Percentiles rank a stretch among this genome's conserved stretches.
Conservation (phyloP, 345 rosid species). For the Eucalyptus guilfoylei region DNA sequence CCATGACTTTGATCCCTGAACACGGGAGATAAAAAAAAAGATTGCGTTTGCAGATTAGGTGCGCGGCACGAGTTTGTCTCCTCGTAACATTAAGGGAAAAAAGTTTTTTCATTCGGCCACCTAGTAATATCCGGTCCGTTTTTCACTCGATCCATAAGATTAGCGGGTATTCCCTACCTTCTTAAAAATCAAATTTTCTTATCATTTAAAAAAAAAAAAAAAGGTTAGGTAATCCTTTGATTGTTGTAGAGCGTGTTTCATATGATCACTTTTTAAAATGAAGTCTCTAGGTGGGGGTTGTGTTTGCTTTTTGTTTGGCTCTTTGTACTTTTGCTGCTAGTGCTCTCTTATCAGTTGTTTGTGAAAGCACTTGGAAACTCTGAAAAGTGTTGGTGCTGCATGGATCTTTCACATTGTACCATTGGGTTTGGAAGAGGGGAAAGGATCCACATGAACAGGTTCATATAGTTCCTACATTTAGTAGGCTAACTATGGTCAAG, state of each 20-base stretch:
- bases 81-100: background rate
- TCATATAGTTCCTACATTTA: background rate
- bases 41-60: background rate
- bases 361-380: background rate
- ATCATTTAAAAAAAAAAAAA: background rate
- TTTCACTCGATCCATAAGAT: background rate
- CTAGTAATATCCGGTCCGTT: background rate
- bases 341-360: background rate
- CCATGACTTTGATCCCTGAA: slow-evolving; percentile 42
- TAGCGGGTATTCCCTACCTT: background rate
- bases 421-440: background rate
- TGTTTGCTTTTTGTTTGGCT: background rate
- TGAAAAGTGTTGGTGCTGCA: background rate
- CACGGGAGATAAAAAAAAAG: background rate
- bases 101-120: background rate
- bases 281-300: background rate
- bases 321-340: background rate
- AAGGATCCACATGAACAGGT: background rate
- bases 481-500: background rate
- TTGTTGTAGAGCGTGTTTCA: background rate
- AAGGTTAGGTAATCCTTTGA: background rate
- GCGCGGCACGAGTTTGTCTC: background rate
- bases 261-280: background rate
- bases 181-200: background rate
- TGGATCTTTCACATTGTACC: background rate